Percentiles rank a stretch among this genome's conserved stretches.
Evolutionary conservation across 2,329 filamentous ascomycete genomes (phyloP).

Genomic region (Alternaria triticina): DNA sequence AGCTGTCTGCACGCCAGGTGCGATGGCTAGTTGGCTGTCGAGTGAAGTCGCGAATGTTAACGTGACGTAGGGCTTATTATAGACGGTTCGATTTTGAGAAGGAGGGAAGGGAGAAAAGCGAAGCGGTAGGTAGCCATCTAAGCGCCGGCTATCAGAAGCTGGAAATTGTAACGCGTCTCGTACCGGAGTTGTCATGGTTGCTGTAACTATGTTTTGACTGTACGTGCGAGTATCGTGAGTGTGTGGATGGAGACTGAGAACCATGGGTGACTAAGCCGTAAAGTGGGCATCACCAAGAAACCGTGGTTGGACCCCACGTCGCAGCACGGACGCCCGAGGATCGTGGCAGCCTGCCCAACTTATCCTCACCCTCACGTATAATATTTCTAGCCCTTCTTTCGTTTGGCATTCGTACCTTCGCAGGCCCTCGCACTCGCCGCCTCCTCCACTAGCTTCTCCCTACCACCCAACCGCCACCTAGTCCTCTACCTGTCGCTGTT

Average conservation of each 20-base stretch:
- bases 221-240: background rate
- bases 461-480: background rate
- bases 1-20: slow-evolving; percentile 79
- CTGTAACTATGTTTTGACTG: background rate
- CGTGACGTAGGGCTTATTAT: slow-evolving; percentile 59
- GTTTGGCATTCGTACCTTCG: slow-evolving; percentile 21
- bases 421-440: slow-evolving; percentile 1
- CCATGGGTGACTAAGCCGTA: slow-evolving; percentile 15
- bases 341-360: slow-evolving; percentile 19
- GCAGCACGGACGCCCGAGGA: slow-evolving; percentile 19
- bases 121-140: slow-evolving; percentile 62
- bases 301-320: slow-evolving; percentile 22
- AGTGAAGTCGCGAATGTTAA: slow-evolving; percentile 92
- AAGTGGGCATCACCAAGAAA: slow-evolving; percentile 13
- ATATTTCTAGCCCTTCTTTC: slow-evolving; percentile 12
- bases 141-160: slow-evolving; percentile 51
- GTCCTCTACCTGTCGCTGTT: slow-evolving; percentile 2
- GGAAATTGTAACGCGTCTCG: slow-evolving; percentile 51
- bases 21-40: slow-evolving; percentile 77
- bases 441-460: background rate
- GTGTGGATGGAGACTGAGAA: background rate
- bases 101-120: no score
- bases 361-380: slow-evolving; percentile 10
- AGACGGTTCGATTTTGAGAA: no score
- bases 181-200: slow-evolving; percentile 11